phyloP scores from a whole-genome alignment of 2,329 filamentous ascomycete genomes.

The Coniochaeta pulveracea region DNA sequence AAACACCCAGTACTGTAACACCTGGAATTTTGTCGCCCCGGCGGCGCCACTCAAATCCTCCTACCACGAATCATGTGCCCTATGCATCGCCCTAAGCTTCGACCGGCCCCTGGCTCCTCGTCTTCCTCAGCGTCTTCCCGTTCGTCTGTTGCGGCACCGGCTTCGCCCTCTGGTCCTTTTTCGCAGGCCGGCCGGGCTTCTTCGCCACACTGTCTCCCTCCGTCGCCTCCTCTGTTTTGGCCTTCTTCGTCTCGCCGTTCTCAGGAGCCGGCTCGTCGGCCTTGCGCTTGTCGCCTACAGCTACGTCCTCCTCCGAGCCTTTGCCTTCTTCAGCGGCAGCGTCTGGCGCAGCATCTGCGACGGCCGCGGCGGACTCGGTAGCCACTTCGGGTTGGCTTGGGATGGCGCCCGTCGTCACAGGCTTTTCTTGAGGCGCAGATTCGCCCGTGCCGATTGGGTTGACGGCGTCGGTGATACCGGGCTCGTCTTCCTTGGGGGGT shows the following conservation, averaged over 20 bases:
- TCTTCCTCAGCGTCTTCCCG: constrained; percentile 13
- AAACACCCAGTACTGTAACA: too few species aligned
- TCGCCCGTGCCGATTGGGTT: not conserved
- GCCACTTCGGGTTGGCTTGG: not conserved
- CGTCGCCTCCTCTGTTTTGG: constrained; percentile 11
- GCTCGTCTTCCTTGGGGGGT: not conserved
- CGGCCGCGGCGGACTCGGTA: not conserved
- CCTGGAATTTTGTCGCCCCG: too few species aligned
- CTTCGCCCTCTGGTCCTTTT: constrained; percentile 2
- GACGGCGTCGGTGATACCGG: not conserved
- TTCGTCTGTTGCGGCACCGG: constrained; percentile 6
- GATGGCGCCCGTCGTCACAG: not conserved
- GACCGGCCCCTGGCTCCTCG: constrained; percentile 15
- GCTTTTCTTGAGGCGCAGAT: not conserved
- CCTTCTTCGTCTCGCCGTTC: constrained; percentile 9
- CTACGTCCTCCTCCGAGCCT: not conserved
- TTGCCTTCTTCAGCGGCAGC: constrained; percentile 3
- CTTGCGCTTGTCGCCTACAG: constrained; percentile 5
- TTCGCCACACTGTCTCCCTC: constrained; percentile 24
- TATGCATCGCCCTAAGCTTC: too few species aligned
- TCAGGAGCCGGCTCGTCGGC: constrained; percentile 2
- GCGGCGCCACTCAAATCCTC: too few species aligned
- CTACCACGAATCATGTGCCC: too few species aligned
- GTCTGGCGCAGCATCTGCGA: not conserved
- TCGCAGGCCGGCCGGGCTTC: constrained; percentile 15